Conservation (phyloP, 2,329 filamentous ascomycete species). For the Neofusicoccum laricinum region DNA sequence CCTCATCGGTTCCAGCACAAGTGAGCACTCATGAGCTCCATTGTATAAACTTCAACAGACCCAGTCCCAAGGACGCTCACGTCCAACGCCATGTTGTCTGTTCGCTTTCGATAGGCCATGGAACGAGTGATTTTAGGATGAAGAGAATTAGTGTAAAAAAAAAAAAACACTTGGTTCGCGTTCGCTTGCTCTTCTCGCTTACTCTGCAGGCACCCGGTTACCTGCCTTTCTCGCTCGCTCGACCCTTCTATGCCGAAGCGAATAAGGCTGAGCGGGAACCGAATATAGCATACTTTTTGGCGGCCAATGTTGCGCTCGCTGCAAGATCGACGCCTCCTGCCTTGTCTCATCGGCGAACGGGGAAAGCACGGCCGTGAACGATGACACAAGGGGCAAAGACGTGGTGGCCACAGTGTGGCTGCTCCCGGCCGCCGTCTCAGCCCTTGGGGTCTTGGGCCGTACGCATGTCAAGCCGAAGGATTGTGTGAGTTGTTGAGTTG, state of each 20-base stretch:
- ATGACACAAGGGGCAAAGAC: slow-evolving; percentile 1
- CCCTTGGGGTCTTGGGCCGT: neutral
- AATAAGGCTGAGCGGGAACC: slow-evolving; percentile 2
- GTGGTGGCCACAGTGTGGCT: neutral
- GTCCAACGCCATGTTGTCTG: neutral
- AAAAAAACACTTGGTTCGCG: neutral
- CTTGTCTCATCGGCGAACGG: neutral
- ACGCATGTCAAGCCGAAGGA: neutral
- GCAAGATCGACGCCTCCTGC: slow-evolving; percentile 11
- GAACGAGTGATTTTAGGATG: neutral
- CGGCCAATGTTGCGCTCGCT: neutral
- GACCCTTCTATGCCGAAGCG: neutral
- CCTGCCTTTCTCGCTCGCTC: neutral
- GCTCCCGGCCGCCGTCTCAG: neutral
- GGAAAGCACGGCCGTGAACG: neutral
- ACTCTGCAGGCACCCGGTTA: too few relatives aligned
- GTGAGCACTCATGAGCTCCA: neutral
- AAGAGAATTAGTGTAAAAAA: neutral
- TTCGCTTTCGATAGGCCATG: neutral
- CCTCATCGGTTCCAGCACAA: neutral
- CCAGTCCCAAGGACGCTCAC: neutral
- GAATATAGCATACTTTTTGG: neutral
- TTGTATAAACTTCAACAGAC: neutral
- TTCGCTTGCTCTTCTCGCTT: neutral
- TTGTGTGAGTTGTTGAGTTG: neutral